phyloP scores from a whole-genome alignment of 2,329 filamentous ascomycete species.

The Raffaelea ambrosiae region DNA sequence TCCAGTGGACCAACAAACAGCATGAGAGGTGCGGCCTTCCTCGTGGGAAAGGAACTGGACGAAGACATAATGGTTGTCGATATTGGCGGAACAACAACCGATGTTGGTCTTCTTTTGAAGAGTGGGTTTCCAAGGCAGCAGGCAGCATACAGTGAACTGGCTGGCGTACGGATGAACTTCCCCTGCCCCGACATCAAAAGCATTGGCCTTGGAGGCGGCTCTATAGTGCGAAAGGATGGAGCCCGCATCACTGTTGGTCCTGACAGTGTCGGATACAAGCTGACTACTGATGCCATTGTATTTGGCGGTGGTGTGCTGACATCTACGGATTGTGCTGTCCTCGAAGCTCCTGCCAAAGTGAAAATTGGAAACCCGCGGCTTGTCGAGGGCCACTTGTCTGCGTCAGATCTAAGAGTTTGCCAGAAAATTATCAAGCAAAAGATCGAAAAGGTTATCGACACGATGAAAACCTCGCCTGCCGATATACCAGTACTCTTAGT shows the following conservation, averaged over 20 bases:
- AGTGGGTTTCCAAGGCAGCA: conserved; percentile 57
- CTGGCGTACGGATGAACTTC: conserved; percentile 55
- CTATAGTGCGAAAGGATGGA: conserved; percentile 35
- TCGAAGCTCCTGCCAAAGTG: conserved; percentile 21
- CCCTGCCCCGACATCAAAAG: conserved; percentile 49
- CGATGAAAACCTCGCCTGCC: conserved; percentile 54
- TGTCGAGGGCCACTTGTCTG: conserved; percentile 21
- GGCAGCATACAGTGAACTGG: conserved; percentile 52
- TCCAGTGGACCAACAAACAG: conserved; percentile 57
- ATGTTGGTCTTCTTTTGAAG: conserved; percentile 51
- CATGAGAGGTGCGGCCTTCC: conserved; percentile 53
- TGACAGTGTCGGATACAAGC: conserved; percentile 24
- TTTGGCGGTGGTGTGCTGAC: conserved; percentile 51
- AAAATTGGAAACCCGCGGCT: conserved; percentile 33
- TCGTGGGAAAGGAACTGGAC: conserved; percentile 28
- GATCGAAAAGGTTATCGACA: conserved; percentile 49
- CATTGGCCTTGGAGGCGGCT: conserved; percentile 52
- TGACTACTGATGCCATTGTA: conserved; percentile 42
- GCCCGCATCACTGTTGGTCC: conserved; percentile 25
- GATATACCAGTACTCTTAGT: conserved; percentile 53
- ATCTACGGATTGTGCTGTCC: conserved; percentile 45
- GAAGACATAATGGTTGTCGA: conserved; percentile 52
- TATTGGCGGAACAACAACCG: conserved; percentile 58
- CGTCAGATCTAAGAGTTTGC: conserved; percentile 26
- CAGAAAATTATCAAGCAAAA: conserved; percentile 35